A percentile compares a stretch with the other conserved stretches of the same genome.
phyloP scores from a whole-genome alignment of 1,284 basidiomycete species.

The Heterobasidion occidentale region DNA sequence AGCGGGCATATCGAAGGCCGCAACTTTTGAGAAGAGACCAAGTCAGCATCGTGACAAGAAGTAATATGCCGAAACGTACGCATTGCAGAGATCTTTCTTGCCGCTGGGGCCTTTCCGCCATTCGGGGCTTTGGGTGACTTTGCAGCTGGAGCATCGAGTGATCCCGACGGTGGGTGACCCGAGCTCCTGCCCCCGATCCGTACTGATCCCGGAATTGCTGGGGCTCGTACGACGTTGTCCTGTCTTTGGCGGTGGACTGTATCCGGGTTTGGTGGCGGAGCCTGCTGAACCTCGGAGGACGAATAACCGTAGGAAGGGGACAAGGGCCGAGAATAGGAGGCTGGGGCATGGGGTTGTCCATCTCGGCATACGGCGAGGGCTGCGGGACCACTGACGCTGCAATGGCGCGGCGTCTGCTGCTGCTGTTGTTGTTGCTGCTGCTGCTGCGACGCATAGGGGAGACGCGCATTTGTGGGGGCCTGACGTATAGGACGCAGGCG shows the following conservation, averaged over 20 bases:
- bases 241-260: slow-evolving; percentile 59
- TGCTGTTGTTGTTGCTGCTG: slow-evolving; percentile 1
- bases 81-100: slow-evolving; percentile 90
- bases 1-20: slow-evolving; percentile 73
- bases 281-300: neutral
- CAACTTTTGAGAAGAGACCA: slow-evolving; percentile 31
- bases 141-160: slow-evolving; percentile 75
- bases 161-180: slow-evolving; percentile 65
- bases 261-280: slow-evolving; percentile 23
- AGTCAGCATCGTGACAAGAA: slow-evolving; percentile 10
- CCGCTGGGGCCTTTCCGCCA: slow-evolving; percentile 91
- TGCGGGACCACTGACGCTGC: neutral
- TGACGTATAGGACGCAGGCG: slow-evolving; percentile 16
- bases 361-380: slow-evolving; percentile 8
- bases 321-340: slow-evolving; percentile 11
- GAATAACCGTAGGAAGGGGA: slow-evolving; percentile 8
- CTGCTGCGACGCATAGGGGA: slow-evolving; percentile 32
- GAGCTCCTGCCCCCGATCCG: slow-evolving; percentile 22
- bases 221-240: slow-evolving; percentile 42
- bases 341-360: slow-evolving; percentile 20
- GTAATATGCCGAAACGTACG: slow-evolving; percentile 43
- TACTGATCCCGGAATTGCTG: slow-evolving; percentile 20
- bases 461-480: slow-evolving; percentile 27
- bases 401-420: neutral
- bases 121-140: slow-evolving; percentile 81